Base-by-base conservation (phyloP, 2,329 filamentous ascomycete species). In the Alternaria dauci region DNA sequence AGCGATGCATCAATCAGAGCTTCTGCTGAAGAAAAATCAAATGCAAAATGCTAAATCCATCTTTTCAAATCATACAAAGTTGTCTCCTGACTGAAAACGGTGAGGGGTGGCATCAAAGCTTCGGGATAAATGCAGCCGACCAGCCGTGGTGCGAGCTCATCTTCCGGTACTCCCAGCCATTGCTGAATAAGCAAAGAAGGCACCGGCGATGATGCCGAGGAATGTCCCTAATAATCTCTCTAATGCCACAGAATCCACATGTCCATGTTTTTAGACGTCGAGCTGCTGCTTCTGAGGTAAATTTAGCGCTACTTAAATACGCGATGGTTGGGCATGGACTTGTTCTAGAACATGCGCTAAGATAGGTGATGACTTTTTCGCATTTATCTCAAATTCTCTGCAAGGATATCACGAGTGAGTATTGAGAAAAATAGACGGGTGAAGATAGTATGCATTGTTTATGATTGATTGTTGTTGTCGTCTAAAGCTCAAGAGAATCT, bases 101-200 rank as follows among this genome's bases (percentile, higher is more conserved):
- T 36, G 20, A n/a, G 20, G 9, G 20, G 32, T 20, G 46, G 14
- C 20, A 36, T 26, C 18, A 26, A 42, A 42, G 39, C 46, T 42
- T 50, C 46, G 46, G 46, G 46, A 30, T 12, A 50, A 14, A 36
- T 50, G 30, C 32, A 38, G 46, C 46, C 46, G 46, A 38, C 16
- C 12, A 3, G 20, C 5, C 20, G 12, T 42, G 20, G 14, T 8
- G 14, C 12, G 1, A 5, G 20, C 16, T 5, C 39, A 25, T 25
- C 20, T 25, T 16, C 25, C 20, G 39, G 9, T 23, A 39, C 36
- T 18, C 6, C 18, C 20, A 4, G 34, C 7, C 20, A 12, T 23
- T 5, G 20, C 20, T 25, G 20, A 7, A 42, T 25, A 14, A 25
- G 39, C 39, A 42, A 25, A 25, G 28, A 20, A 20, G 1, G 11